Evolutionary conservation across 306 rosid species (phyloP).

Genomic region (Dryas octopetala): DNA sequence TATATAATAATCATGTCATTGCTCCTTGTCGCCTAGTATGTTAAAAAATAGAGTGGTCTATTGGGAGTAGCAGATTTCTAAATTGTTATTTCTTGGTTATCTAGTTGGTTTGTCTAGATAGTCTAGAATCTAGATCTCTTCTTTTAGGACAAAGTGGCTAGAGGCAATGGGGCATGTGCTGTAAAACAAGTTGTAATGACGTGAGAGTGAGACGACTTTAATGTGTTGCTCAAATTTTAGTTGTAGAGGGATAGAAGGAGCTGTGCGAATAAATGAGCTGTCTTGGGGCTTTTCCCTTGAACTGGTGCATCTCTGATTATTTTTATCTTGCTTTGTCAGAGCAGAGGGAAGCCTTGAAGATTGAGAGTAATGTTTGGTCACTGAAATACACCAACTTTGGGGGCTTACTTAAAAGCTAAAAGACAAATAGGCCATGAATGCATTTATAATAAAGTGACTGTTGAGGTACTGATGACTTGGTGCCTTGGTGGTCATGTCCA

Average conservation of each 20-base stretch:
- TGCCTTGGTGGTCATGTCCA: too few species aligned
- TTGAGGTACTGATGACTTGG: too few species aligned
- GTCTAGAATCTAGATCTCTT: constrained; percentile 11
- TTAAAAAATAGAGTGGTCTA: not conserved
- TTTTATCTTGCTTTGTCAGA: too few species aligned
- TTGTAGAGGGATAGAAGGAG: constrained; percentile 16
- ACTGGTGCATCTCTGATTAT: too few species aligned
- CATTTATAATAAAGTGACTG: too few species aligned
- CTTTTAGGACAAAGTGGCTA: not conserved
- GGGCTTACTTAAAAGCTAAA: too few species aligned
- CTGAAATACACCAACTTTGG: too few species aligned
- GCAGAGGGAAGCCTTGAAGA: too few species aligned
- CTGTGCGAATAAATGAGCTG: constrained; percentile 19
- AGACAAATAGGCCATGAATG: too few species aligned
- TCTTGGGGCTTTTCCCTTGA: constrained; percentile 23
- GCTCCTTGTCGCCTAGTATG: constrained; percentile 1
- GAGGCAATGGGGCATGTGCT: constrained; percentile 9
- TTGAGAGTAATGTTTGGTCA: too few species aligned
- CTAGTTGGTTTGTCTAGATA: not conserved
- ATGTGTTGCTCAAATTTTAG: constrained; percentile 26
- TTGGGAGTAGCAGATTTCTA: not conserved
- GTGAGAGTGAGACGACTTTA: constrained; percentile 39
- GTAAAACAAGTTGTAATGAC: constrained; percentile 28
- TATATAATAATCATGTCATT: not conserved
- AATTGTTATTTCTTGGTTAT: not conserved